These are phyloP conservation scores for Quercus agrifolia DNA, from an alignment of 306 rosid genomes.

Conservation along the genomic window DNA sequence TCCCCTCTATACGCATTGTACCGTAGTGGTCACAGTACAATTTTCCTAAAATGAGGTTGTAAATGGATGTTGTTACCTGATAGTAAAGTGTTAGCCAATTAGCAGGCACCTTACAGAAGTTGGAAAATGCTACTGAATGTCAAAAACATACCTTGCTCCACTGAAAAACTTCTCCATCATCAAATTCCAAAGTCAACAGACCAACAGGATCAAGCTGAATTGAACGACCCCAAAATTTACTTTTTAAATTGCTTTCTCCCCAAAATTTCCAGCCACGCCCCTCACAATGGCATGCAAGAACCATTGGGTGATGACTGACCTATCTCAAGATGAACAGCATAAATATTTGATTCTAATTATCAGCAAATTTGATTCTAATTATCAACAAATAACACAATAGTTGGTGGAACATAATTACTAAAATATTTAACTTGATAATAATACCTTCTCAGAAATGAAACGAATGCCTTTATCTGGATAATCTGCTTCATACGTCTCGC, in stretches of 20 bases:
- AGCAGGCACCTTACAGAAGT: slow-evolving; percentile 10
- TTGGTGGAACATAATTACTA: neutral
- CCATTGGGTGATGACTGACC: slow-evolving; percentile 98
- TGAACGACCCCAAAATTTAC: slow-evolving; percentile 97
- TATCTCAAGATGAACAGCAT: slow-evolving; percentile 34
- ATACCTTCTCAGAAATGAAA: slow-evolving; percentile 92
- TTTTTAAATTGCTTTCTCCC: slow-evolving; percentile 83
- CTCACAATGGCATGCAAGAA: slow-evolving; percentile 91
- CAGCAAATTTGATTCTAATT: slow-evolving; percentile 1
- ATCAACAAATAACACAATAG: slow-evolving; percentile 4
- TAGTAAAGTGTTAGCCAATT: slow-evolving; percentile 22
- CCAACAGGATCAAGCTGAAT: slow-evolving; percentile 98
- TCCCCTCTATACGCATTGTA: slow-evolving; percentile 78
- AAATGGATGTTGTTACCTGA: slow-evolving; percentile 95
- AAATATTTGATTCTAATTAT: neutral
- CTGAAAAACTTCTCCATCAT: slow-evolving; percentile 76
- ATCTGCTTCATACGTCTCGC: slow-evolving; percentile 96
- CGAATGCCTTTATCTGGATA: slow-evolving; percentile 83
- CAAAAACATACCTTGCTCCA: slow-evolving; percentile 79
- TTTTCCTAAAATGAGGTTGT: slow-evolving; percentile 96
- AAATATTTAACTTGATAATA: neutral
- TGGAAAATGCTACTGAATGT: neutral
- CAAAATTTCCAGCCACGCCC: slow-evolving; percentile 91
- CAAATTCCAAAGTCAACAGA: slow-evolving; percentile 73
- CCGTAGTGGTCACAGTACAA: slow-evolving; percentile 96